These are phyloP conservation scores for Clavispora vitiphila DNA, from an alignment of 805 yeast genomes.

Conservation along the genomic window DNA sequence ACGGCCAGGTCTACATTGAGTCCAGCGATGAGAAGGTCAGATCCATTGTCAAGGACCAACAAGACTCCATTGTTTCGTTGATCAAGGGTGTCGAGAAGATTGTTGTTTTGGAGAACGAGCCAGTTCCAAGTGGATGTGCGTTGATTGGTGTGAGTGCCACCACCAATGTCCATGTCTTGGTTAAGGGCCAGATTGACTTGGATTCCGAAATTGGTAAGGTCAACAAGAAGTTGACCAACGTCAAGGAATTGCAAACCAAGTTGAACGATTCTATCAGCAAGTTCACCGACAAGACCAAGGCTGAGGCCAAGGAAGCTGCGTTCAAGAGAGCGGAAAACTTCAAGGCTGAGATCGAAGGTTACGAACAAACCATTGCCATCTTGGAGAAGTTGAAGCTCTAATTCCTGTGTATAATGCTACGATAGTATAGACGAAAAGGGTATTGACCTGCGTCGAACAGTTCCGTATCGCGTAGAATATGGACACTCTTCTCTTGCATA, in stretches of 20 bases:
- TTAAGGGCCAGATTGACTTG: slow-evolving; percentile 90
- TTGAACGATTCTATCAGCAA: slow-evolving; percentile 74
- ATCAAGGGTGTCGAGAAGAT: slow-evolving; percentile 85
- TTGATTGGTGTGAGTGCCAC: slow-evolving; percentile 75
- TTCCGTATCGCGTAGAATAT: too few species aligned
- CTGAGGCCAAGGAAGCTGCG: slow-evolving; percentile 76
- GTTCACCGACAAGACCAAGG: slow-evolving; percentile 80
- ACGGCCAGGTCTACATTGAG: slow-evolving; percentile 82
- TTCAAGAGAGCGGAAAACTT: slow-evolving; percentile 60
- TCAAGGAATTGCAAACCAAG: slow-evolving; percentile 52
- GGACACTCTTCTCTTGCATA: too few species aligned
- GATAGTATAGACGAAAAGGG: background rate
- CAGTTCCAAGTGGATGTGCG: slow-evolving; percentile 88
- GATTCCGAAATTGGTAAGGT: slow-evolving; percentile 89
- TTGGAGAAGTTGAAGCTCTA: slow-evolving; percentile 69
- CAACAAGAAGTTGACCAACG: slow-evolving; percentile 65
- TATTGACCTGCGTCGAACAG: background rate
- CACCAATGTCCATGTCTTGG: slow-evolving; percentile 82
- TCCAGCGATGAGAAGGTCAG: slow-evolving; percentile 44
- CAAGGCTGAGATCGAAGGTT: slow-evolving; percentile 84
- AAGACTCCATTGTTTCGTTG: slow-evolving; percentile 82
- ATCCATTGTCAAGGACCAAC: slow-evolving; percentile 61
- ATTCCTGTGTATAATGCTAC: background rate
- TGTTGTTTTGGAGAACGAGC: slow-evolving; percentile 51
- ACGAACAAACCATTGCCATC: slow-evolving; percentile 78